phyloP scores from a whole-genome alignment of 2,329 filamentous ascomycete genomes.

The Stagonosporopsis chrysanthemi region DNA sequence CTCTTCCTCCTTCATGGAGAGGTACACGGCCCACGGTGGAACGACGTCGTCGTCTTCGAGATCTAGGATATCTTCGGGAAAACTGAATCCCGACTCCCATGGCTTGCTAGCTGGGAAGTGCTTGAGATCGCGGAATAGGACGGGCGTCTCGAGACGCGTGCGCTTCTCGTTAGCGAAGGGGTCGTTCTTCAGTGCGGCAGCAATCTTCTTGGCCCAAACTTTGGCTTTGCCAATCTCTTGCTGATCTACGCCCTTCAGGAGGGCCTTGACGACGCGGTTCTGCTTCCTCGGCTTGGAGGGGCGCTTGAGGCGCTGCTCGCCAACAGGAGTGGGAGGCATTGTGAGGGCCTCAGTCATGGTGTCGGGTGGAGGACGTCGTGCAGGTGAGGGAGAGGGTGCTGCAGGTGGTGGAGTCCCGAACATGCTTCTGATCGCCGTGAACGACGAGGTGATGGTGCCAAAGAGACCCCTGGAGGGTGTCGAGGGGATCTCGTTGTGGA shows the following conservation, averaged over 20 bases:
- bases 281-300: slow-evolving; percentile 23
- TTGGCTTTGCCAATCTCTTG: slow-evolving; percentile 31
- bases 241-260: slow-evolving; percentile 31
- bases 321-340: slow-evolving; percentile 37
- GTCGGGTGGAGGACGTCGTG: slow-evolving; percentile 21
- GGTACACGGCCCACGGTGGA: slow-evolving; percentile 42
- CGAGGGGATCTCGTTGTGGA: background rate
- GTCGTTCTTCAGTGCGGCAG: slow-evolving; percentile 29
- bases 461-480: slow-evolving; percentile 19
- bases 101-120: slow-evolving; percentile 41
- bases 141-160: slow-evolving; percentile 35
- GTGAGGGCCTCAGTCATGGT: slow-evolving; percentile 34
- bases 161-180: slow-evolving; percentile 38
- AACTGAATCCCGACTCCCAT: slow-evolving; percentile 43
- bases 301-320: slow-evolving; percentile 34
- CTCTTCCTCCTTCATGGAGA: slow-evolving; percentile 35
- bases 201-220: slow-evolving; percentile 37
- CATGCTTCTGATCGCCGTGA: slow-evolving; percentile 33
- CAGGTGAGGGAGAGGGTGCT: slow-evolving; percentile 20
- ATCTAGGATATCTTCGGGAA: slow-evolving; percentile 36
- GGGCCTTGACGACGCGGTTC: slow-evolving; percentile 24
- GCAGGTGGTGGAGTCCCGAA: slow-evolving; percentile 20
- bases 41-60: slow-evolving; percentile 39
- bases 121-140: slow-evolving; percentile 37
- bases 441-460: slow-evolving; percentile 23